Evolutionary conservation across 1,139 yeast species (phyloP), one percentile per base, ranked within the genome.

Genomic region (Schwanniomyces etchellsii): DNA sequence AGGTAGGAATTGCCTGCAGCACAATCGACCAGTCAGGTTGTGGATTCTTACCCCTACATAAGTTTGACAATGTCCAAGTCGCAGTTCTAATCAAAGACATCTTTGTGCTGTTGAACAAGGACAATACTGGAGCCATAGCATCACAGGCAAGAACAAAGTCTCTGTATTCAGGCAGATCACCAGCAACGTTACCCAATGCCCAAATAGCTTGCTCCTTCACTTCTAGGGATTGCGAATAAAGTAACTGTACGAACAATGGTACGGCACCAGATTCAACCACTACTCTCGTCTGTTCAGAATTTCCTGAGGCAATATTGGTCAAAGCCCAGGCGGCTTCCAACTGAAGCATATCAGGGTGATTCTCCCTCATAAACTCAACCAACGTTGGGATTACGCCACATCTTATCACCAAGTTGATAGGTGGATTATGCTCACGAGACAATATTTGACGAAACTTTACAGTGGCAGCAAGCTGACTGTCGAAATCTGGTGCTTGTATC

Each of bases 271-370:
- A 81, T 38, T 86, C 91, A 34, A 91, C 94, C 34, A 91, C 97
- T 31, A 81, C 81, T 44, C 76, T 74, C 14, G 98, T 93, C 61
- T 91, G 97, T 29, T 79, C 82, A 28, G 95, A 78, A 36, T 80
- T 70, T 39, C 98, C 98, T n/a, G 96, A 84, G 23, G 98, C 97
- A 57, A 91, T 89, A 56, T 91, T 91, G 34, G 98, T 93, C 48
- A 91, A 73, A 13, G 98, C 97, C 98, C 98, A 93, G 6, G 98
- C 96, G 10, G 97, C 96, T 64, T 91, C 98, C 52, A 91, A 77
- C 60, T 91, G 98, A 46, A 93, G 72, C 73, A 83, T 77, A 49
- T 85, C 89, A 4, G 88, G 84, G 53, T 81, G 85, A 31, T 76
- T 73, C 33, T 81, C 78, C 38, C 69, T 65, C 85, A 91, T 82